Evolutionary conservation across 768 basidiomycete genomes (phyloP), one percentile per base, ranked within the genome.

Genomic region (Fistulinella prunicolor): DNA sequence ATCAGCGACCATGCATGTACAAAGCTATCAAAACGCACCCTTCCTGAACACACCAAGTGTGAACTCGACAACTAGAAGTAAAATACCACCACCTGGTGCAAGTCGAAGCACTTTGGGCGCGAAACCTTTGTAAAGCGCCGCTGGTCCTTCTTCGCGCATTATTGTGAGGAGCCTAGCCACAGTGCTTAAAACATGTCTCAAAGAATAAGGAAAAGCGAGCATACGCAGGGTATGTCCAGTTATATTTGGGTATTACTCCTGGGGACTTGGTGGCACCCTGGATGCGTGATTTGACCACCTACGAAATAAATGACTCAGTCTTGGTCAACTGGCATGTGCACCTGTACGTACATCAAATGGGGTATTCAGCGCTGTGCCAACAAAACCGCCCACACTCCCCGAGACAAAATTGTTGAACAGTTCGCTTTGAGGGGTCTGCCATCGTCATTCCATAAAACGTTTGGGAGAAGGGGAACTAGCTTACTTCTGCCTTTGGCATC

Each of bases 211-310:
- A 26, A 55, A 22, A 45, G 23, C 46, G 30, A 37, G 51, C 71
- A 28, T 56, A 80, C 50, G 90, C 88, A 14, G 94, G 94, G 72
- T 94, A 94, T 45, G 94, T 86, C 94, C 94, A 96, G 70, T 88
- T 89, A 70, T 94, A 94, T 62, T 93, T 94, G 17, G 88, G 87
- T 1, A 68, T 68, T n/a, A 83, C 81, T 14, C 90, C 91, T 0
- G 86, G 79, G 23, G 75, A 60, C 54, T 76, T 81, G 35, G 73
- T 72, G 17, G 80, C 69, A 37, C 88, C 84, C 71, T 99, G 96
- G 32, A 98, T 94, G 38, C 95, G 87, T 14, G 93, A 94, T 70
- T 98, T 97, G 51, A 96, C 89, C 53, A 98, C 94, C 87, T 95
- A 57, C 20, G 21, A 32, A 38, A 50, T 24, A 46, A 42, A 26